Evolutionary conservation across 2,329 filamentous ascomycete species (phyloP).

Genomic region (Hawksworthiomyces lignivorus): DNA sequence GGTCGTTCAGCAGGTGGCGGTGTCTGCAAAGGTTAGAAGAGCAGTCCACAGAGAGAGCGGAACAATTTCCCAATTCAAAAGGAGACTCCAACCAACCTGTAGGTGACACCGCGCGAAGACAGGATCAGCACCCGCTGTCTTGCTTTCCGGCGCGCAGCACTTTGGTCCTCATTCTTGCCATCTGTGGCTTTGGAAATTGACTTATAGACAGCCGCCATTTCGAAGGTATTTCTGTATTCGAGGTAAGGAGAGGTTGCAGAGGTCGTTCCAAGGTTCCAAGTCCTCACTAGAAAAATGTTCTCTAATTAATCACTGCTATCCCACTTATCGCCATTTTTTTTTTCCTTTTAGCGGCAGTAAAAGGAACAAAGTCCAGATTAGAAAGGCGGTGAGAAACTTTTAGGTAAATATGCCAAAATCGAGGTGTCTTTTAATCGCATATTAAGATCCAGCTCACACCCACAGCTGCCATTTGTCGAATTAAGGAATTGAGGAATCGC

Average conservation of each 20-base stretch:
- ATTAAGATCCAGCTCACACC: too few relatives aligned
- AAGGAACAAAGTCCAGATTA: not conserved
- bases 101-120: constrained; percentile 86
- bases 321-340: constrained; percentile 6
- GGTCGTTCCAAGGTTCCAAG: too few relatives aligned
- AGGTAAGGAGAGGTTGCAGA: too few relatives aligned
- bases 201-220: constrained; percentile 69
- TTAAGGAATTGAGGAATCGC: too few relatives aligned
- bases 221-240: not conserved
- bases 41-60: too few relatives aligned
- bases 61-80: too few relatives aligned
- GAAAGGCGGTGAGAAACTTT: constrained; percentile 10
- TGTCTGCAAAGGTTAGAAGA: constrained; percentile 54
- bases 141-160: constrained; percentile 42
- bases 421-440: too few relatives aligned
- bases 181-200: constrained; percentile 58
- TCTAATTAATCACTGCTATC: not conserved
- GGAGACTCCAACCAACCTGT: constrained; percentile 51
- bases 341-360: constrained; percentile 10
- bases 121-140: constrained; percentile 79
- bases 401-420: too few relatives aligned
- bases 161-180: constrained; percentile 36
- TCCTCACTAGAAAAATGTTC: not conserved
- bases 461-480: too few relatives aligned
- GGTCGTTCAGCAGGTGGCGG: constrained; percentile 84